Conservation (phyloP, 1,284 basidiomycete species). For the Lignosus rhinocerotis region DNA sequence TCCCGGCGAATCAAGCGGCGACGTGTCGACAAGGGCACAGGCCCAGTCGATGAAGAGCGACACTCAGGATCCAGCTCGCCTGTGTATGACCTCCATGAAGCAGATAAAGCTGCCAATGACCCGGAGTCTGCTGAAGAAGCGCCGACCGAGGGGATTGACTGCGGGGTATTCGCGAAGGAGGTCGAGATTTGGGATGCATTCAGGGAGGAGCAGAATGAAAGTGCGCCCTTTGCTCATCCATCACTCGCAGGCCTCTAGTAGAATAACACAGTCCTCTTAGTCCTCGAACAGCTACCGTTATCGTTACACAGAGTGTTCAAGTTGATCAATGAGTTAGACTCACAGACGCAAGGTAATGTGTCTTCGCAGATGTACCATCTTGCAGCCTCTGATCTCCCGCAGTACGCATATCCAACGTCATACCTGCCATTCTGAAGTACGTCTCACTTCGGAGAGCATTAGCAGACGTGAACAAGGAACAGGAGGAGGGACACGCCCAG, state of each 20-base stretch:
- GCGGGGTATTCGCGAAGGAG: constrained; percentile 48
- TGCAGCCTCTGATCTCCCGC: background rate
- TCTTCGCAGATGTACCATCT: background rate
- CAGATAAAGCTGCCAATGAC: background rate
- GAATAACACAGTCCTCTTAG: constrained; percentile 37
- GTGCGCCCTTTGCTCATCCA: constrained; percentile 35
- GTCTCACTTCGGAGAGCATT: constrained; percentile 25
- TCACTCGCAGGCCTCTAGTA: background rate
- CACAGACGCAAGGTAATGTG: constrained; percentile 63
- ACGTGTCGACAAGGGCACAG: constrained; percentile 2
- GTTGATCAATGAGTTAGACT: constrained; percentile 81
- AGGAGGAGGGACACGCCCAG: background rate
- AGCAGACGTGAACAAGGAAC: constrained; percentile 1
- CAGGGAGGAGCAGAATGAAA: constrained; percentile 79
- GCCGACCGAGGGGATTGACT: constrained; percentile 10
- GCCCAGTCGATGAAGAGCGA: background rate
- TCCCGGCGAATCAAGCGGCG: constrained; percentile 10
- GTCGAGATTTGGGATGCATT: constrained; percentile 74
- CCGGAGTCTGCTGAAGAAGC: constrained; percentile 4
- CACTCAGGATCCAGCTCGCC: background rate
- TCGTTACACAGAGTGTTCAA: constrained; percentile 81
- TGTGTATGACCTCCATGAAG: background rate
- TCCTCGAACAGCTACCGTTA: constrained; percentile 85
- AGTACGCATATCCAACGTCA: constrained; percentile 27
- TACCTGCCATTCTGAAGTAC: constrained; percentile 29